Evolutionary conservation across 768 basidiomycete species (phyloP), one percentile per base, ranked within the genome.

Genomic region (Mycena crocata): DNA sequence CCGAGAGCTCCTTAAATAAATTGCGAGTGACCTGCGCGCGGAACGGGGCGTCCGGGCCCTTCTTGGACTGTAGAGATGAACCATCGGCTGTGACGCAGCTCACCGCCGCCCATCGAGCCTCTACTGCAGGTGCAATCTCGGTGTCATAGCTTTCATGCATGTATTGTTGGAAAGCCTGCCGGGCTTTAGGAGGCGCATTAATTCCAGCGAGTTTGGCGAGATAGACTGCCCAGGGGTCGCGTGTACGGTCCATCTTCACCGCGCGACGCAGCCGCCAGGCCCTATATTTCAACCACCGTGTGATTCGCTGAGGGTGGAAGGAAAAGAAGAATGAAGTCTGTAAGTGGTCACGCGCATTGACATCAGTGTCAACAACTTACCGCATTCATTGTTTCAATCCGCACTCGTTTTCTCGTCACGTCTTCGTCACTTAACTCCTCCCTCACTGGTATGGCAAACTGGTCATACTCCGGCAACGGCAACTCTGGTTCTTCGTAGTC

Each of bases 181-280:
- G n/a, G n/a, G n/a, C n/a, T n/a, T n/a, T n/a, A n/a, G n/a, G n/a
- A n/a, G n/a, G n/a, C n/a, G n/a, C n/a, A n/a, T n/a, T n/a, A n/a
- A n/a, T n/a, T n/a, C n/a, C n/a, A n/a, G n/a, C n/a, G n/a, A 56
- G 54, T 42, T 56, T 56, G 17, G 26, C 35, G 13, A 56, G 24
- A 5, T 40, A 28, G 6, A 56, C 21, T 3, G 54, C 54, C 37
- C 35, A 56, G 6, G 54, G 54, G 30, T 56, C 54, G 9, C 39
- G 37, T 6, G 37, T 30, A 2, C n/a, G 9, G 17, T 54, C 34
- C 34, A 54, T 35, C 28, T 37, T 54, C n/a, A 37, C 10, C 21
- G 32, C 34, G 13, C 23, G 28, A 3, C 8, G 3, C 9, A 54
- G 32, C 7, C 35, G n/a, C 13, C 34, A n/a, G 34, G 34, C 51